Conservation (phyloP, 2,329 filamentous ascomycete genomes). For the Aspergillus brunneoviolaceus region DNA sequence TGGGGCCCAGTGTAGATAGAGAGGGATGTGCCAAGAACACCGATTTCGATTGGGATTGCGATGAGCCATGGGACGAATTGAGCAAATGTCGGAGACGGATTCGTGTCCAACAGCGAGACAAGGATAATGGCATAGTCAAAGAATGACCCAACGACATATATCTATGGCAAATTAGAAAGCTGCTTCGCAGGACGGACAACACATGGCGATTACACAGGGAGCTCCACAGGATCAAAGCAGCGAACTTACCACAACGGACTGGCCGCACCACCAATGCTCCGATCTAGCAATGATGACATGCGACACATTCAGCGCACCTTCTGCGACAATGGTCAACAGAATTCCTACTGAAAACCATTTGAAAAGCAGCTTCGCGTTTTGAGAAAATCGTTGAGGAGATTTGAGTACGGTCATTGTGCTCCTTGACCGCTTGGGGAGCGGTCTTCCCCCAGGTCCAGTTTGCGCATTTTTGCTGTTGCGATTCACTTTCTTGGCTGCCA, state of each 20-base stretch:
- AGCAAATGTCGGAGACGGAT: slow-evolving; percentile 73
- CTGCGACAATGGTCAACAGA: slow-evolving; percentile 72
- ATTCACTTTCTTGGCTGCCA: slow-evolving; percentile 51
- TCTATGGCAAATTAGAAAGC: slow-evolving; percentile 50
- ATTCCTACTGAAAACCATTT: slow-evolving; percentile 70
- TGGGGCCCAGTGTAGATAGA: slow-evolving; percentile 68
- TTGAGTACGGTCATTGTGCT: slow-evolving; percentile 51
- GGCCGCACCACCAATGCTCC: slow-evolving; percentile 77
- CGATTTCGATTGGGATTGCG: slow-evolving; percentile 69
- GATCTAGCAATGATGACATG: slow-evolving; percentile 69
- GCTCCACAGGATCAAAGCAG: not conserved
- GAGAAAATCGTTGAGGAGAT: slow-evolving; percentile 59
- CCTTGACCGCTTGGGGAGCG: slow-evolving; percentile 66
- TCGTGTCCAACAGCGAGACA: slow-evolving; percentile 81
- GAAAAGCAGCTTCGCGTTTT: slow-evolving; percentile 69
- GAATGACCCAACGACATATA: slow-evolving; percentile 79
- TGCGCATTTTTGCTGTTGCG: slow-evolving; percentile 50
- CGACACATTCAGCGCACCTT: slow-evolving; percentile 69
- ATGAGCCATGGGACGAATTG: slow-evolving; percentile 79
- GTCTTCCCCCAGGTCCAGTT: slow-evolving; percentile 84
- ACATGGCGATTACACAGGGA: not conserved
- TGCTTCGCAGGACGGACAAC: not conserved
- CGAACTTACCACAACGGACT: slow-evolving; percentile 68
- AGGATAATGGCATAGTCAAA: slow-evolving; percentile 86
- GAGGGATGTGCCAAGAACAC: slow-evolving; percentile 68